Percentiles rank a stretch among this genome's conserved stretches.
phyloP scores from a whole-genome alignment of 805 yeast species.

The Candida dajiaensis region DNA sequence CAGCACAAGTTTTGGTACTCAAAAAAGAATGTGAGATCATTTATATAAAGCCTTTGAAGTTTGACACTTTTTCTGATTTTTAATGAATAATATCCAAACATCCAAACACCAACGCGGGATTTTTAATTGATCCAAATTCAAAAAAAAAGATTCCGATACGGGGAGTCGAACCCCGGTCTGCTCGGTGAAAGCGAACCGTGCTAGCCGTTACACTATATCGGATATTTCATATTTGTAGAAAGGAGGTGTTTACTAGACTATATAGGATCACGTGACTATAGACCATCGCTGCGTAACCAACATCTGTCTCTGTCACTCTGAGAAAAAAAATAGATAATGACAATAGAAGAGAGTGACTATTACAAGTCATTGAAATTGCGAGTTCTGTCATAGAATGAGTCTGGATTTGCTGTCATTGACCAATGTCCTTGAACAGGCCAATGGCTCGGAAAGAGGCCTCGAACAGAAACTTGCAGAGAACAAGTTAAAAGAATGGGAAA shows the following conservation, averaged over 20 bases:
- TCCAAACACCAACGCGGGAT: slow-evolving; percentile 53
- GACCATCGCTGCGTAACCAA: too few species aligned
- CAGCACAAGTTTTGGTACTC: background rate
- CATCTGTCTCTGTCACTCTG: too few species aligned
- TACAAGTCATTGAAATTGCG: too few species aligned
- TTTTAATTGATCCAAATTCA: too few species aligned
- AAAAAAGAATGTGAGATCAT: background rate
- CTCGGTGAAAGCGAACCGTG: slow-evolving; percentile 84
- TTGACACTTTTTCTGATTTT: background rate
- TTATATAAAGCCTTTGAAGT: background rate
- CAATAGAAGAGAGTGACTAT: too few species aligned
- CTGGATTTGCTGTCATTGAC: slow-evolving; percentile 15
- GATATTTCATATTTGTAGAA: slow-evolving; percentile 58
- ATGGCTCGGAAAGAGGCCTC: slow-evolving; percentile 42
- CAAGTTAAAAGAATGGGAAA: slow-evolving; percentile 67
- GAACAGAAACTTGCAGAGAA: slow-evolving; percentile 61
- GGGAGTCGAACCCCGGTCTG: slow-evolving; percentile 86
- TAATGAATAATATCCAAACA: slow-evolving; percentile 37
- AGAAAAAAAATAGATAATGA: too few species aligned
- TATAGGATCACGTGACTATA: background rate
- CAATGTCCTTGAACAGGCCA: slow-evolving; percentile 40
- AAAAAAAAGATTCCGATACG: slow-evolving; percentile 64
- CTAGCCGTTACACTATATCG: slow-evolving; percentile 81
- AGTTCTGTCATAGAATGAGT: background rate
- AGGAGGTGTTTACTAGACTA: background rate